Conservation (phyloP, 805 yeast species). For the Kazachstania psychrophila region DNA sequence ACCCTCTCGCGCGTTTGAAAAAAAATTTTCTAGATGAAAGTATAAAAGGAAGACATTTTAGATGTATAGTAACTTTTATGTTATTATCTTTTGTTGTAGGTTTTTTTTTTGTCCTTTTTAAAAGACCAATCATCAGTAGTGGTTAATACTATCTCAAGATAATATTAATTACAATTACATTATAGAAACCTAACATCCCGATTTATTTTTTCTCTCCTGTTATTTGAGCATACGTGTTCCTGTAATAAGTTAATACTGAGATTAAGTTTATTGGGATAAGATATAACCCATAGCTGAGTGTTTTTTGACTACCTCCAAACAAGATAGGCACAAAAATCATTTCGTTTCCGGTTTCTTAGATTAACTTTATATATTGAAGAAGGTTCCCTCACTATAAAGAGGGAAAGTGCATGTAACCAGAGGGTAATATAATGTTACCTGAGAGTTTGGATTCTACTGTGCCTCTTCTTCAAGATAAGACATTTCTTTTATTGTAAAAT, state of each 20-base stretch:
- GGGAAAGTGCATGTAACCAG: slow-evolving; percentile 26
- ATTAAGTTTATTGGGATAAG: slow-evolving; percentile 21
- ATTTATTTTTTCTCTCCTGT: slow-evolving; percentile 19
- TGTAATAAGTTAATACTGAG: slow-evolving; percentile 31
- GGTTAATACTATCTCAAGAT: slow-evolving; percentile 36
- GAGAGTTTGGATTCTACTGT: slow-evolving; percentile 30
- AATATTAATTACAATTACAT: slow-evolving; percentile 31
- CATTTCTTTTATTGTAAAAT: slow-evolving; percentile 19
- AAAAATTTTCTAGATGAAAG: too few relatives aligned
- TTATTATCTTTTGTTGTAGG: too few relatives aligned
- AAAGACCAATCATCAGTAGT: slow-evolving; percentile 33
- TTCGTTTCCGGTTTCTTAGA: slow-evolving; percentile 38
- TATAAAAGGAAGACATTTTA: neutral
- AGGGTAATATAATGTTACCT: slow-evolving; percentile 25
- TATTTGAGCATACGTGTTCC: neutral
- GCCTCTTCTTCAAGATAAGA: slow-evolving; percentile 30
- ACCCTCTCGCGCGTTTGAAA: too few relatives aligned
- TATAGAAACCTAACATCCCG: slow-evolving; percentile 31
- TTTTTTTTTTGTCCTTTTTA: slow-evolving; percentile 11
- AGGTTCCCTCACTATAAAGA: slow-evolving; percentile 11
- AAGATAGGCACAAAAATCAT: slow-evolving; percentile 30
- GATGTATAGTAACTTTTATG: too few relatives aligned
- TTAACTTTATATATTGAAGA: slow-evolving; percentile 25
- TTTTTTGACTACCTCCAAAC: slow-evolving; percentile 32
- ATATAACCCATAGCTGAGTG: slow-evolving; percentile 34